Conservation (phyloP, 2,329 filamentous ascomycete species). For the Fusarium chaquense region DNA sequence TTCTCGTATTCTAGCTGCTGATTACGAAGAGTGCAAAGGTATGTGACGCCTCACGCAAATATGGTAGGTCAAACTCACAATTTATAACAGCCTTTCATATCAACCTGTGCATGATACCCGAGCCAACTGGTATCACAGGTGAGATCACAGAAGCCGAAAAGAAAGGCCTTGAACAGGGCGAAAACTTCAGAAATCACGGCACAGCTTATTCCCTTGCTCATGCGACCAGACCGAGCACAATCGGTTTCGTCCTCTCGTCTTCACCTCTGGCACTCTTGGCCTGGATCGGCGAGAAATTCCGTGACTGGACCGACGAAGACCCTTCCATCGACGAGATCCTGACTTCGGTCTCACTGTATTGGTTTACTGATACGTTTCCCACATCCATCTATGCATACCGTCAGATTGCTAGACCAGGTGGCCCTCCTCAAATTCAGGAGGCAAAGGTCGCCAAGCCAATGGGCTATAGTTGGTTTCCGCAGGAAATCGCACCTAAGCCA, state of each 20-base stretch:
- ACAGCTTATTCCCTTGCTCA: slow-evolving; percentile 4
- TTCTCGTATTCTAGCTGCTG: not conserved
- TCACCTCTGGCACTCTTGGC: slow-evolving; percentile 8
- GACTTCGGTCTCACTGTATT: not conserved
- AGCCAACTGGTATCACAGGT: not conserved
- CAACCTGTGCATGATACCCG: slow-evolving; percentile 1
- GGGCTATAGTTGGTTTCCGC: slow-evolving; percentile 15
- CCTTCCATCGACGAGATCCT: not conserved
- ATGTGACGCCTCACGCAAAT: rapidly evolving
- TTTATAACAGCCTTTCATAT: not conserved
- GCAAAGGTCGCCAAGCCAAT: slow-evolving; percentile 7
- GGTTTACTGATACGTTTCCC: slow-evolving; percentile 4
- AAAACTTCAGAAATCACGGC: not conserved
- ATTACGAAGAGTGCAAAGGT: slow-evolving; percentile 11
- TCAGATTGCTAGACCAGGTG: not conserved
- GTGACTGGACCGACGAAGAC: slow-evolving; percentile 6
- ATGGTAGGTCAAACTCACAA: rapidly evolving
- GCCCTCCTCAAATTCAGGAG: rapidly evolving
- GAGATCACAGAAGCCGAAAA: slow-evolving; percentile 1
- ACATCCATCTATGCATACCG: slow-evolving; percentile 11
- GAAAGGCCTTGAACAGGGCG: not conserved
- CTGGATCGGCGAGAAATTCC: slow-evolving; percentile 17
- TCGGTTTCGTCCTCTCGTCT: not conserved
- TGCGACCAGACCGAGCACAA: slow-evolving; percentile 8
- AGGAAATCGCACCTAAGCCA: slow-evolving; percentile 3